Evolutionary conservation across 225 moss, liverwort and hornwort genomes (phyloP), one percentile per base, ranked within the genome.

Genomic region (Physcomitrium patens): DNA sequence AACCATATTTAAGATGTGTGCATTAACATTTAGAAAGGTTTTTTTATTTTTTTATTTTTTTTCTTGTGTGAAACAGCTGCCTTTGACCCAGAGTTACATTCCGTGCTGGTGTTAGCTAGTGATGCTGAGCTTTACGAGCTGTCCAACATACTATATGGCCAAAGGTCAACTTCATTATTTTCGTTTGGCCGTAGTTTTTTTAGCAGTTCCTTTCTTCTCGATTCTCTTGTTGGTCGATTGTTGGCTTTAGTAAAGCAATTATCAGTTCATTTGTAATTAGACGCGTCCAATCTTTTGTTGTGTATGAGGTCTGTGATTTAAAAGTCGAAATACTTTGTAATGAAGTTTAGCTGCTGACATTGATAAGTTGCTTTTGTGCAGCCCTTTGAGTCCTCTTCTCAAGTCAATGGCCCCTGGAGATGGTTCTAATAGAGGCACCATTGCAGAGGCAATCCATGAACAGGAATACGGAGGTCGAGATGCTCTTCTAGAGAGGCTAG

Each of bases 341-440:
- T 42, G 13, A 69, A 42, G 28, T 62, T 63, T 15, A 42, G 16
- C 45, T 18, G 22, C 37, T 83, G 56, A 62, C 13, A 27, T 50
- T 43, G 7, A 2, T 9, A n/a, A 1, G 6, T 57, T 79, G 72
- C 12, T 77, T 72, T 17, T 73, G 28, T 72, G 60, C 91, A 96
- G 96, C 76, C 85, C 94, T 69, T 78, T 96, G 42, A 96, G 96
- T 77, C 96, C 96, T 43, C 65, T 96, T 82, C 85, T 96, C 5
- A 96, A 96, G 75, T 96, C 96, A 27, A 78, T 96, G 59, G 86
- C 96, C 48, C 85, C 85, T 52, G 89, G 94, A 78, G 93, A 93
- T 87, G 92, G 87, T 58, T 92, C 93, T 63, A 65, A 62, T 58
- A 83, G 77, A 78, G 86, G 85, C 65, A 88, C 72, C 60, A 79